phyloP scores from a whole-genome alignment of 495 filamentous ascomycete species.

The Hapsidospora chrysogenum region DNA sequence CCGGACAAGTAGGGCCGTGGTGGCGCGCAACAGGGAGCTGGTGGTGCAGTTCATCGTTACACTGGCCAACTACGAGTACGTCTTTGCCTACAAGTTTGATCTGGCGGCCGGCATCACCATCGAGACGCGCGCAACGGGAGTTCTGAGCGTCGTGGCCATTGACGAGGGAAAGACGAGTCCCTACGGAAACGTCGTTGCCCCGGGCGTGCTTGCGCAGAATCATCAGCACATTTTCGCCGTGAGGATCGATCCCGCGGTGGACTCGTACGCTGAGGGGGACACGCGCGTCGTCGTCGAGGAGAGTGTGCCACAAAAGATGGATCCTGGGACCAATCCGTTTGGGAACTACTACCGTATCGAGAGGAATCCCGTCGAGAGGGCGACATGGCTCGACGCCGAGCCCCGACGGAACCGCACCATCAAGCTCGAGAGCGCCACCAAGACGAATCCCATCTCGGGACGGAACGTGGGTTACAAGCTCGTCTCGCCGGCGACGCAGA shows the following conservation, averaged over 20 bases:
- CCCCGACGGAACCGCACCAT: conserved; percentile 46
- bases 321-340: conserved; percentile 51
- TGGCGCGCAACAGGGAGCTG: conserved; percentile 44
- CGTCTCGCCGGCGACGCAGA: conserved; percentile 49
- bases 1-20: conserved; percentile 40
- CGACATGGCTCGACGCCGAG: conserved; percentile 46
- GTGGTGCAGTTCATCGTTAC: conserved; percentile 57
- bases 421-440: conserved; percentile 57
- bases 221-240: conserved; percentile 81
- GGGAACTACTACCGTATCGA: conserved; percentile 52
- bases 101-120: conserved; percentile 61
- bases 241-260: conserved; percentile 65
- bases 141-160: conserved; percentile 61
- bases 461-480: conserved; percentile 61
- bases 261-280: conserved; percentile 51
- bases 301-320: conserved; percentile 22
- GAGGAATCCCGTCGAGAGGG: conserved; percentile 41
- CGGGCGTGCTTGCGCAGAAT: conserved; percentile 49
- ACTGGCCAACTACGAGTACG: conserved; percentile 57
- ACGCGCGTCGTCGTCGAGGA: conserved; percentile 55
- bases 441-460: conserved; percentile 51
- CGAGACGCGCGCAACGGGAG: conserved; percentile 62
- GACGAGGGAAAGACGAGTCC: conserved; percentile 48
- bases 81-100: conserved; percentile 69
- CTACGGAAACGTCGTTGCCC: conserved; percentile 62